These are phyloP conservation scores for Arachnopeziza araneosa DNA, from an alignment of 2,329 filamentous ascomycete genomes.

Conservation along the genomic window DNA sequence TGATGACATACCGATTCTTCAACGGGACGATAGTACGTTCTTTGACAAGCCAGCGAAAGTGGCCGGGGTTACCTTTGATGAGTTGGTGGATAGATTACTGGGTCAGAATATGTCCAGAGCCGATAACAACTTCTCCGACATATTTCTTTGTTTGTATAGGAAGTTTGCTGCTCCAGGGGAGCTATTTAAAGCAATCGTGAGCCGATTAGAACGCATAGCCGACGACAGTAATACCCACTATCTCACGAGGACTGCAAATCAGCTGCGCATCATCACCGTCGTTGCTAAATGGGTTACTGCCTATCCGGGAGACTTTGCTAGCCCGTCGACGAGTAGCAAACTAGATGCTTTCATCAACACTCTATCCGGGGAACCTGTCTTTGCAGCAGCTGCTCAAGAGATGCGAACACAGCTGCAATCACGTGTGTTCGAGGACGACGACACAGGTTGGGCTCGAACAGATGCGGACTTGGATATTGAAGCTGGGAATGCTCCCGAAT, in stretches of 20 bases:
- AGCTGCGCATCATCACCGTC: conserved; percentile 77
- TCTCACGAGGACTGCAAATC: conserved; percentile 71
- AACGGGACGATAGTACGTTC: conserved; percentile 59
- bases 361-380: conserved; percentile 73
- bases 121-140: conserved; percentile 82
- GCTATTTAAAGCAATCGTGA: conserved; percentile 72
- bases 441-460: conserved; percentile 83
- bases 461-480: conserved; percentile 52
- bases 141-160: conserved; percentile 89
- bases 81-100: conserved; percentile 82
- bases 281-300: conserved; percentile 83
- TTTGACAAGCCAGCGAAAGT: conserved; percentile 48
- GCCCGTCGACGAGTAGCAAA: conserved; percentile 63
- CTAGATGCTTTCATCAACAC: conserved; percentile 70
- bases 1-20: conserved; percentile 61
- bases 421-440: conserved; percentile 76
- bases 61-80: conserved; percentile 55
- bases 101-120: conserved; percentile 74
- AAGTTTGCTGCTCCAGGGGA: conserved; percentile 82
- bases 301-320: conserved; percentile 91
- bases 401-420: conserved; percentile 73
- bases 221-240: conserved; percentile 62
- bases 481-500: conserved; percentile 13
- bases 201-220: conserved; percentile 66
- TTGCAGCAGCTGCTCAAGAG: conserved; percentile 78